Evolutionary conservation across 2,329 filamentous ascomycete genomes (phyloP), one percentile per base, ranked within the genome.

Genomic region (Coniochaeta sp.): DNA sequence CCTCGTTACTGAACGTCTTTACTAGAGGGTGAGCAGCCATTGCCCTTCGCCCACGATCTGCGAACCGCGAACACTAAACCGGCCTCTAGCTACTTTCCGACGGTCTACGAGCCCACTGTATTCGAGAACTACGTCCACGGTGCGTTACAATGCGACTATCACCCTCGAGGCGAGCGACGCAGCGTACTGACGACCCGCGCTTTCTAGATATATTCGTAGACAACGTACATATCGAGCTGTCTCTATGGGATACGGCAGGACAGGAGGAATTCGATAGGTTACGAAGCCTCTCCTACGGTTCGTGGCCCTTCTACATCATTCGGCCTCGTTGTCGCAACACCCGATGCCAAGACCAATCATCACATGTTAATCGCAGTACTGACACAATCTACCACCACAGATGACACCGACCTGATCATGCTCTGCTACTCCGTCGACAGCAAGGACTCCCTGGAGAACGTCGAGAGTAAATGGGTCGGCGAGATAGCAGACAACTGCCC

Each of bases 101-200:
- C 92, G 53, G 92, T 97, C 65, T 97, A 97, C 75, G 91, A 97
- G 72, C 94, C 94, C 51, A 99, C 92, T 31, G 92, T 96, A 58
- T 96, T 96, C 71, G 92, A 99, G 70, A 99, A 99, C 73, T 99
- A 97, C 71, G 92, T 99, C 57, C 92, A 99, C 69, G 91, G 89
- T 95, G 79, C 66, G 79, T 65, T 50, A 3, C 3, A 16, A 12
- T 30, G 14, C 45, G 35, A 24, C 18, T 30, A 30, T 30, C 31
- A 6, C 49, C 38, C 45, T 32, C n/a, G 26, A 49, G 42, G 22
- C 12, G 35, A 22, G 22, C 13, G 38, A 49, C 18, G 28, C 38
- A 14, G 9, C 30, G 28, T 33, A 14, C 31, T 45, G 46, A 49
- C 12, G 13, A 14, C 3, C 18, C 26, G 42, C 26, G 10, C 16